Evolutionary conservation across 805 yeast genomes (phyloP), one percentile per base, ranked within the genome.

Genomic region (Pichia ethanolica): DNA sequence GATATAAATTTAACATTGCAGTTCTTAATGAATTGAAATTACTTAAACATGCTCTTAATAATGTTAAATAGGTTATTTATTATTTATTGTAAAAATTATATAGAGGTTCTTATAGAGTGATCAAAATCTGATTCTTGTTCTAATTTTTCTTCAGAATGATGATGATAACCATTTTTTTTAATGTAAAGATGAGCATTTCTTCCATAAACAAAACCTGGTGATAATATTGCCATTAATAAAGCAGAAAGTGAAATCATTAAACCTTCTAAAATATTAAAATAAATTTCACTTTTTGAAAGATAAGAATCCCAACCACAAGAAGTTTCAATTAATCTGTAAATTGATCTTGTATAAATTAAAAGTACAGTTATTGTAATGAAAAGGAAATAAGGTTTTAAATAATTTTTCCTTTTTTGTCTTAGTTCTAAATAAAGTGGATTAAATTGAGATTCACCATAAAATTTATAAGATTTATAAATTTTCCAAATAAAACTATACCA

Each of bases 291-390:
- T 0, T 71, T 69, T 46, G 84, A 79, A 57, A 87, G 68, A 50
- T 65, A 69, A 2, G 95, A 90, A 5, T 57, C 50, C 86, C 89
- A 86, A 26, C 89, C 89, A 56, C 78, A 78, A 4, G 80, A 63
- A 42, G 86, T 69, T 63, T 87, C 96, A 35, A 78, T 72, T 14
- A 86, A 72, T 61, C 95, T 75, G 63, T 84, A 87, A 39, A 81
- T 68, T 57, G 89, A 83, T 60, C 95, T 75, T 30, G 75, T 67
- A 54, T 74, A 80, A 30, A 87, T 72, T 40, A 77, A 72, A 3
- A 74, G 27, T 71, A 79, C 77, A 1, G 83, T 68, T 3, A 65
- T 20, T 1, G 75, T 55, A 14, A 81, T 56, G 1, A 70, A 74
- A n/a, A 70, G n/a, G 1, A 81, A 78, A 54, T 74, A 74, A 45